Evolutionary conservation across 2,329 filamentous ascomycete species (phyloP), one percentile per base, ranked within the genome.

Genomic region (Trichoderma koningiopsis): DNA sequence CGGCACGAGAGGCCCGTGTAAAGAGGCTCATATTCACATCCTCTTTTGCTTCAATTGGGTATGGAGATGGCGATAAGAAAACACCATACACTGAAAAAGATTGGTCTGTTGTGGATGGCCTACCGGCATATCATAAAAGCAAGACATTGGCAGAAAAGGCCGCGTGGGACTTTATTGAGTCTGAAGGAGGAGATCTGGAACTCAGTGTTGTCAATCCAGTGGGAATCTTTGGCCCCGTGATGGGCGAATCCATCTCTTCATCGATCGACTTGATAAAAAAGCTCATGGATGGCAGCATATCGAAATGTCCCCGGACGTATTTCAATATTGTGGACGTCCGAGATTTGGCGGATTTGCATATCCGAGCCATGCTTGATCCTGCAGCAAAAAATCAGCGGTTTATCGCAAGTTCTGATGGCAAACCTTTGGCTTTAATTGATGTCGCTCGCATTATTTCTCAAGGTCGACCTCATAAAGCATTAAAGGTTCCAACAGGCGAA

Each of bases 21-120:
- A 79, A 77, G 71, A 77, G 79, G 22, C 77, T 84, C 4, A 80
- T 85, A 29, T 74, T 84, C 6, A 84, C 82, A 7, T 83, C 81
- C 35, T 84, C 82, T 3, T 82, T 84, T 68, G 83, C 81, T 1
- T 73, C 80, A 16, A 79, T 43, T n/a, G 40, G 40, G 19, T 43
- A 43, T n/a, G 40, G 40, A 43, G 70, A 75, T 74, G 0, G 85
- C 83, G 75, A 78, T 55, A 13, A 27, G 14, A 24, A 11, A 76
- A 4, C 83, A 83, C 73, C 85, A 81, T 56, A 24, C 82, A 80
- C 72, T 79, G 80, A 1, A 71, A 78, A 35, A 78, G 76, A 3
- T 78, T 78, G 65, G 77, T 81, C n/a, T 73, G 79, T 31, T 80
- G 64, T 7, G 56, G 65, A 52, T 7, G 62, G 49, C 8, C 6